phyloP scores from a whole-genome alignment of 2,329 filamentous ascomycete genomes.

The Onygenales sp. region DNA sequence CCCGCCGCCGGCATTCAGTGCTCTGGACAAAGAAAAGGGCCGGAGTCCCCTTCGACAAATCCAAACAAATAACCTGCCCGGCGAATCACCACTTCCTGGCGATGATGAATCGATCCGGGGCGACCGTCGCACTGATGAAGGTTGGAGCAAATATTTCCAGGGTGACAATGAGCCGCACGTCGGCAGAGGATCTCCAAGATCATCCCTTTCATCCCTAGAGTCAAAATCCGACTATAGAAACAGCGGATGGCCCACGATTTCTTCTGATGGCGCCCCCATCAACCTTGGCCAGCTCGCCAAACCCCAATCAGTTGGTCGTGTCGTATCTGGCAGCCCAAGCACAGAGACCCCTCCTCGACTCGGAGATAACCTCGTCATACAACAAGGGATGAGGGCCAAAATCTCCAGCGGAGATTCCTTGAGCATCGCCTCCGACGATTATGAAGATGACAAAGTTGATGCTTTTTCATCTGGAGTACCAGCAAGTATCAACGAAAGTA shows the following conservation, averaged over 20 bases:
- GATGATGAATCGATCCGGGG: conserved; percentile 12
- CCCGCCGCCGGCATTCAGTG: background rate
- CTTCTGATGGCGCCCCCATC: conserved; percentile 23
- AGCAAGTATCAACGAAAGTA: conserved; percentile 17
- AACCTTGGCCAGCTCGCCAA: conserved; percentile 29
- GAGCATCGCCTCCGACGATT: conserved; percentile 28
- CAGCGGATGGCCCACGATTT: conserved; percentile 31
- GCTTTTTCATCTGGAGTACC: conserved; percentile 20
- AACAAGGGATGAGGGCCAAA: conserved; percentile 31
- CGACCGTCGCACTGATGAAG: conserved; percentile 37
- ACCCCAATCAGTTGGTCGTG: conserved; percentile 29
- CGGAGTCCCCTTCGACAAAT: conserved; percentile 9
- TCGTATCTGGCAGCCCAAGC: conserved; percentile 34
- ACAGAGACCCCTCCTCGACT: conserved; percentile 24
- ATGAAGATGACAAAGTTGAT: conserved; percentile 19
- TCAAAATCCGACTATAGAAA: conserved; percentile 28
- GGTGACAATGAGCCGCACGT: conserved; percentile 22
- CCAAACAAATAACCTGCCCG: conserved; percentile 7
- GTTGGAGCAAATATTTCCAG: conserved; percentile 42
- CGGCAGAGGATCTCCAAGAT: conserved; percentile 17
- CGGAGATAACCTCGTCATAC: conserved; percentile 24
- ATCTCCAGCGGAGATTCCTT: conserved; percentile 36
- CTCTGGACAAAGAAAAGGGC: conserved; percentile 4
- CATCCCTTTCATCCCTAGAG: conserved; percentile 16
- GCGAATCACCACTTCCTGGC: conserved; percentile 12